Conservation (phyloP, 176 grass and related monocot species). For the Pontederia paniculata region DNA sequence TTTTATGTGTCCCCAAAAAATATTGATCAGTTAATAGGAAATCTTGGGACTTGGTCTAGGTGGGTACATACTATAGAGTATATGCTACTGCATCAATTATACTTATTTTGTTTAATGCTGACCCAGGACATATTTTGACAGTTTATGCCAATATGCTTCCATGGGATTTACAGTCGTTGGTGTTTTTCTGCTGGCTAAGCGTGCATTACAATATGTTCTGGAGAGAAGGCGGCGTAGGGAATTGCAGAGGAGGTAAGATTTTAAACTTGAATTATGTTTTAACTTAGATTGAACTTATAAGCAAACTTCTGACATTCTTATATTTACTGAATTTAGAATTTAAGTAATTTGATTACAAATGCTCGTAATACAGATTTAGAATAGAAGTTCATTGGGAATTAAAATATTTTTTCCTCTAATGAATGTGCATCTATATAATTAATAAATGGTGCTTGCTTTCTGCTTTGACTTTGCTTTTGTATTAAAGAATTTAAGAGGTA, state of each 20-base stretch:
- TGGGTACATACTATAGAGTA: conserved; percentile 19
- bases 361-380: no score
- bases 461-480: no score
- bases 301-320: no score
- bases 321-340: no score
- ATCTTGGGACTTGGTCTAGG: conserved; percentile 95
- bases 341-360: no score
- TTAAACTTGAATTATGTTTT: background rate
- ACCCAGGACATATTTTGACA: conserved; percentile 8
- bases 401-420: no score
- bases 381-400: no score
- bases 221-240: conserved; percentile 46
- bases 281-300: no score
- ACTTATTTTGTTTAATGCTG: conserved; percentile 17
- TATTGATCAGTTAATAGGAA: conserved; percentile 78
- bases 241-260: conserved; percentile 66
- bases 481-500: no score
- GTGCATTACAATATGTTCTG: conserved; percentile 69
- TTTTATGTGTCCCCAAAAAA: conserved; percentile 86
- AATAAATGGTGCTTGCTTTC: no score
- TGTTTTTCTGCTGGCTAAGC: conserved; percentile 79
- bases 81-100: background rate
- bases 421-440: no score
- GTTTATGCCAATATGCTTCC: conserved; percentile 79
- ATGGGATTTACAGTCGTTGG: conserved; percentile 76